These are phyloP conservation scores for Aspergillus tubingensis DNA, from an alignment of 2,329 filamentous ascomycete species.

Conservation along the genomic window DNA sequence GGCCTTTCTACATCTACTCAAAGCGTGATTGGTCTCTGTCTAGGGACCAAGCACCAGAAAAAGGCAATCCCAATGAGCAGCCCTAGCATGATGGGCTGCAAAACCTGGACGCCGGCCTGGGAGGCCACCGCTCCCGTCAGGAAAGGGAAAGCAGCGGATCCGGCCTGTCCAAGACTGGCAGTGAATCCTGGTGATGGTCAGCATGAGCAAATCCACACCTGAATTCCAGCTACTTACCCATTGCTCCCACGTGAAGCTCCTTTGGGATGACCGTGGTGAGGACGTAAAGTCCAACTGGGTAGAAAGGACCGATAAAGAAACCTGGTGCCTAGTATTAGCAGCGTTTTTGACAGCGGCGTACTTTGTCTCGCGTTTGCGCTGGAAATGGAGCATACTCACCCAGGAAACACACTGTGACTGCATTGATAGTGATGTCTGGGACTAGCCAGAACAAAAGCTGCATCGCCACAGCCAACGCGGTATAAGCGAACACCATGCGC, in stretches of 20 bases:
- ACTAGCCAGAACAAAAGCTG: slow-evolving; percentile 28
- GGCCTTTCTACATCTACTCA: not conserved
- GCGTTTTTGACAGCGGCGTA: not conserved
- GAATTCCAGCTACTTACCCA: slow-evolving; percentile 19
- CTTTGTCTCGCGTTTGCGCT: not conserved
- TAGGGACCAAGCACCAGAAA: slow-evolving; percentile 26
- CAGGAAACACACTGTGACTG: slow-evolving; percentile 26
- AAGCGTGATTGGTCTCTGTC: slow-evolving; percentile 12
- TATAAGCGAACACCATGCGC: slow-evolving; percentile 26
- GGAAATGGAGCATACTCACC: slow-evolving; percentile 15
- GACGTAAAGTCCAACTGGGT: slow-evolving; percentile 28
- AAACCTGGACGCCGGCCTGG: slow-evolving; percentile 24
- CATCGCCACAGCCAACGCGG: slow-evolving; percentile 19
- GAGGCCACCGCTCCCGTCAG: slow-evolving; percentile 28
- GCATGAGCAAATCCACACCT: not conserved
- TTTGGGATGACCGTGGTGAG: slow-evolving; percentile 25
- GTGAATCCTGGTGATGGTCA: slow-evolving; percentile 22
- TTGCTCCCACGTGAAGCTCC: slow-evolving; percentile 26
- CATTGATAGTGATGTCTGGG: slow-evolving; percentile 24
- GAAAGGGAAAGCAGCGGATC: slow-evolving; percentile 28
- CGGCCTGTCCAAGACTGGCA: slow-evolving; percentile 26
- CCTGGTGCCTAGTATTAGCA: slow-evolving; percentile 16
- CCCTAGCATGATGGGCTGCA: slow-evolving; percentile 30
- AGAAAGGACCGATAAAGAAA: slow-evolving; percentile 31
- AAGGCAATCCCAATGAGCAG: slow-evolving; percentile 24